These are phyloP conservation scores for Candida morakotiae DNA, from an alignment of 805 yeast genomes.

Conservation along the genomic window DNA sequence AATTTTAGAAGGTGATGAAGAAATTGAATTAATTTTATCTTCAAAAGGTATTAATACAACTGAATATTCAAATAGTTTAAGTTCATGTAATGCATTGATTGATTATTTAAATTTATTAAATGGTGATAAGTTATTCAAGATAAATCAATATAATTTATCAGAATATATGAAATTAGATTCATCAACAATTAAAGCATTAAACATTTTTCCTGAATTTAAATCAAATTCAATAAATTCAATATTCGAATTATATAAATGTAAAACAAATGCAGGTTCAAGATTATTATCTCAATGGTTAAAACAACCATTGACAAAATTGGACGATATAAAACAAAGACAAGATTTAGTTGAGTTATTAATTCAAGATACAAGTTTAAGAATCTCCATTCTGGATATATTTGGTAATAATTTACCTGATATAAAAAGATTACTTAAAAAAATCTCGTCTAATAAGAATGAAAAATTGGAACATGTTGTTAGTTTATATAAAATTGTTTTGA, in stretches of 20 bases:
- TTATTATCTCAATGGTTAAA: constrained; percentile 91
- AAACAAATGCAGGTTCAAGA: constrained; percentile 84
- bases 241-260: constrained; percentile 85
- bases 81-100: constrained; percentile 66
- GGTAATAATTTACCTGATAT: constrained; percentile 79
- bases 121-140: constrained; percentile 47
- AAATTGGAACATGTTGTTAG: constrained; percentile 86
- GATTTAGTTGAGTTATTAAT: constrained; percentile 67
- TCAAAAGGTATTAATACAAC: constrained; percentile 48
- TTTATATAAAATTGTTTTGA: constrained; percentile 72
- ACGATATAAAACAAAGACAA: constrained; percentile 64
- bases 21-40: constrained; percentile 43
- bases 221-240: constrained; percentile 45
- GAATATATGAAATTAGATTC: constrained; percentile 88
- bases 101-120: constrained; percentile 64
- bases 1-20: constrained; percentile 43
- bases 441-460: constrained; percentile 45
- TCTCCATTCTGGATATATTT: constrained; percentile 61
- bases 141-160: constrained; percentile 67
- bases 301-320: constrained; percentile 77
- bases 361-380: constrained; percentile 65
- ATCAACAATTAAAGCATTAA: constrained; percentile 83
- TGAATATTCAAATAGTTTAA: constrained; percentile 48
- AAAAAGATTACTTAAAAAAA: constrained; percentile 66
- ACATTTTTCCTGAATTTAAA: constrained; percentile 62